Evolutionary conservation across 148 eudicot species (phyloP), one percentile per base, ranked within the genome.

Genomic region (Persicaria tinctoria): DNA sequence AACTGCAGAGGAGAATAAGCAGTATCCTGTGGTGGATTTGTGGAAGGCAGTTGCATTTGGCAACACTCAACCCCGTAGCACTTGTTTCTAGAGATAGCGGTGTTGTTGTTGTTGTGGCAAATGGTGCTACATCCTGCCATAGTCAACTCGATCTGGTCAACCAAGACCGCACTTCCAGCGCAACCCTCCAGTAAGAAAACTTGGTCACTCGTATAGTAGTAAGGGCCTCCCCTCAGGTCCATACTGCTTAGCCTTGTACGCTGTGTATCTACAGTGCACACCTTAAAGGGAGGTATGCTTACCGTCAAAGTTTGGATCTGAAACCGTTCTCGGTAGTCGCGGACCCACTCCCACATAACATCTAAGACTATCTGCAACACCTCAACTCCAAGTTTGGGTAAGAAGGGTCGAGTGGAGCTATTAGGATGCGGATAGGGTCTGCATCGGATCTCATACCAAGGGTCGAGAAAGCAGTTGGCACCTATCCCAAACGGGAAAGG

Each of bases 41-140:
- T 3, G 1, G 12, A 20, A 59, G 66, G 5, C 5, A 59, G 9
- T 4, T 10, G 0, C 12, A 85, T 76, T 48, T 74, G 79, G 77
- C 89, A 86, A 60, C 89, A 86, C 46, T 79, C 75, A 49, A 64
- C 79, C 20, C 89, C 86, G 62, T n/a, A 63, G 70, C 86, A 83
- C 8, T 46, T 18, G 12, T 17, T 77, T 20, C 1, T 2, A n/a
- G 38, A 17, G 1, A 57, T n/a, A 8, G n/a, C 46, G 70, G 59
- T 75, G 63, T 6, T 18, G 41, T 68, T 38, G 38, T 32, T 32
- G 17, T 63, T 51, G 54, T 11, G 11, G 57, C 78, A 79, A 59
- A 57, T 20, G 5, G 81, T 69, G 18, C 75, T 70, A 56, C 81
- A 79, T 20, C 81, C 78, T 0, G 72, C 46, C 63, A 75, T 18